Evolutionary conservation across 2,329 filamentous ascomycete species (phyloP).

Genomic region (Aspergillus brunneoviolaceus): DNA sequence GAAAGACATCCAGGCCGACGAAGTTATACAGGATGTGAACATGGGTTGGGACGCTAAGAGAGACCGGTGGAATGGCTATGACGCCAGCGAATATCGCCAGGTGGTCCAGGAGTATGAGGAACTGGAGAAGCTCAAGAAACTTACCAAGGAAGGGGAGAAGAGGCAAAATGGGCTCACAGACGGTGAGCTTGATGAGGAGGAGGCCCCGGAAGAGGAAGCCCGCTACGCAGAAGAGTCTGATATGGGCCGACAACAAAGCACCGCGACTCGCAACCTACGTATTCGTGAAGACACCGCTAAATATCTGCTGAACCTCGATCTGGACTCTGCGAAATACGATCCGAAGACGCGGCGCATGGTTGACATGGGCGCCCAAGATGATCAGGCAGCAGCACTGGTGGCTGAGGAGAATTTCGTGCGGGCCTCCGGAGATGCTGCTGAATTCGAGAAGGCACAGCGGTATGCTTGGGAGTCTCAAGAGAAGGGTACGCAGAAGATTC

Average conservation of each 20-base stretch:
- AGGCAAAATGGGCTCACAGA: conserved; percentile 45
- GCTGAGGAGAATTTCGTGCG: conserved; percentile 92
- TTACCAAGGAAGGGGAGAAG: conserved; percentile 51
- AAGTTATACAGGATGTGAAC: conserved; percentile 78
- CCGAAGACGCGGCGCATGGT: conserved; percentile 93
- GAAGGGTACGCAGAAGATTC: conserved; percentile 72
- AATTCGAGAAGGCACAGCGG: conserved; percentile 83
- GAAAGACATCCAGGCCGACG: conserved; percentile 89
- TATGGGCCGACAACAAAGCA: conserved; percentile 91
- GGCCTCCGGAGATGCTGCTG: conserved; percentile 83
- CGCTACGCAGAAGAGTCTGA: conserved; percentile 91
- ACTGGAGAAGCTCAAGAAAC: conserved; percentile 70
- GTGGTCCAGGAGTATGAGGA: conserved; percentile 90
- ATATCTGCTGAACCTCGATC: conserved; percentile 89
- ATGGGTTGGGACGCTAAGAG: conserved; percentile 96
- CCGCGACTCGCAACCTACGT: conserved; percentile 83
- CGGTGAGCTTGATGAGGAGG: conserved; percentile 57
- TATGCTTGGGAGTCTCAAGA: conserved; percentile 98
- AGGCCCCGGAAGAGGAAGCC: conserved; percentile 47
- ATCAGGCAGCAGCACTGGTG: conserved; percentile 77
- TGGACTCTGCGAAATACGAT: conserved; percentile 96
- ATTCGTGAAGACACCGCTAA: conserved; percentile 97
- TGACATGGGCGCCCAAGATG: conserved; percentile 75
- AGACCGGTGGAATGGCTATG: conserved; percentile 98
- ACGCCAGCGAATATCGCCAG: conserved; percentile 76